A percentile compares a stretch with the other conserved stretches of the same genome.
Conservation (phyloP, 805 yeast genomes). For the Scheffersomyces ergatensis region DNA sequence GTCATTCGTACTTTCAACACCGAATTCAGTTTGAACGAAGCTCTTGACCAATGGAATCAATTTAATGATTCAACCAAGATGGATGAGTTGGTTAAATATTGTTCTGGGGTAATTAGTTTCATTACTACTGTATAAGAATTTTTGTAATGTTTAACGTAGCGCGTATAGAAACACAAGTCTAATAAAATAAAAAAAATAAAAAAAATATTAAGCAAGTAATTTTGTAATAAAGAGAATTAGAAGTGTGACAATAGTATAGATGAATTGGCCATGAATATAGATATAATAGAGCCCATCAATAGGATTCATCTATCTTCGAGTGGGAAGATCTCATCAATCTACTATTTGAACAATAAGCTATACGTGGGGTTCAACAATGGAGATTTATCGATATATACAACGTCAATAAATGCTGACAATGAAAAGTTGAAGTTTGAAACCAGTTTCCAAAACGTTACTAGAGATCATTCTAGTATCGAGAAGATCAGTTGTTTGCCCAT, state of each 20-base stretch:
- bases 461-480: constrained; percentile 8
- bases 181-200: neutral
- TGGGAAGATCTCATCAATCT: constrained; percentile 22
- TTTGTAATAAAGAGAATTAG: too few species aligned
- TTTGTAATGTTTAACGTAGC: too few species aligned
- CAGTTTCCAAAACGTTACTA: constrained; percentile 14
- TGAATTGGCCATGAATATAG: constrained; percentile 28
- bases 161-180: too few species aligned
- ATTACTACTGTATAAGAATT: constrained; percentile 42
- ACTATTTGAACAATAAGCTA: constrained; percentile 14
- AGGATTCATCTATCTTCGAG: constrained; percentile 26
- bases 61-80: constrained; percentile 44
- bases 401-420: constrained; percentile 10
- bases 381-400: constrained; percentile 23
- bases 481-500: constrained; percentile 9
- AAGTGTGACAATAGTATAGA: too few species aligned
- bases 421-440: constrained; percentile 14
- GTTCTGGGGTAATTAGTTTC: constrained; percentile 74
- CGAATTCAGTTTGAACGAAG: constrained; percentile 39
- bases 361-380: constrained; percentile 36
- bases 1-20: constrained; percentile 45
- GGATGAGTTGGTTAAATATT: constrained; percentile 71
- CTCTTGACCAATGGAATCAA: constrained; percentile 49
- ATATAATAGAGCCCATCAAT: constrained; percentile 35
- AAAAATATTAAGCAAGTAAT: too few species aligned